Conservation (phyloP, 129 eudicot genomes). For the Flaveria brownii region DNA sequence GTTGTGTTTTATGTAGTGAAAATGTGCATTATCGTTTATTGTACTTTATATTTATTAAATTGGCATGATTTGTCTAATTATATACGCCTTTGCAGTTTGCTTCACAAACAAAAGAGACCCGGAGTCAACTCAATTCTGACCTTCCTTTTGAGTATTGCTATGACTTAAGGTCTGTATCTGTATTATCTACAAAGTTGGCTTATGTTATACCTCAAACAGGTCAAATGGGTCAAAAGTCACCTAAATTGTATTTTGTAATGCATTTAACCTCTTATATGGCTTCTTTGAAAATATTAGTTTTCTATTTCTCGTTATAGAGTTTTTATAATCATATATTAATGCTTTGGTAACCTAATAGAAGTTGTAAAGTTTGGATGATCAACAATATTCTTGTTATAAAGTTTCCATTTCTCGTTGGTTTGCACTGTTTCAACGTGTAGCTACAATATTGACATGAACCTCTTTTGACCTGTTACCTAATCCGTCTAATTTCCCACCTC, state of each 20-base stretch:
- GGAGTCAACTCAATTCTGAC: slow-evolving; percentile 39
- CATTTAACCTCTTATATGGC: not conserved
- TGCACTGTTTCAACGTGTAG: too few relatives aligned
- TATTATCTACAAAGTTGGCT: not conserved
- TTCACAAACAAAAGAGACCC: slow-evolving; percentile 59
- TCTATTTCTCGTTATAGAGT: not conserved
- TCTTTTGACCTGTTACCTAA: not conserved
- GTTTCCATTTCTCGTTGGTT: too few relatives aligned
- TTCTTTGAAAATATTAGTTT: not conserved
- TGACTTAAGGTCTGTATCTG: slow-evolving; percentile 47
- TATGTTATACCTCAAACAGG: not conserved
- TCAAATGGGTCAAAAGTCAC: not conserved
- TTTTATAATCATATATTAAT: not conserved
- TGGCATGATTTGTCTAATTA: not conserved
- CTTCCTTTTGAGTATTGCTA: slow-evolving; percentile 81
- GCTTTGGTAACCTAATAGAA: not conserved
- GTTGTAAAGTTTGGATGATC: not conserved
- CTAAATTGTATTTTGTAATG: not conserved
- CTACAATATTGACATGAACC: not conserved
- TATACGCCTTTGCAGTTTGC: slow-evolving; percentile 55
- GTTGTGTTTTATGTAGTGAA: not conserved
- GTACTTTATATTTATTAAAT: not conserved
- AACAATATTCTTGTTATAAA: too few relatives aligned
- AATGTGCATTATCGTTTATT: not conserved
- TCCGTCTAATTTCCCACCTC: not conserved